Base-by-base conservation (phyloP, 345 rosid species). In the Excoecaria cochinchinensis region DNA sequence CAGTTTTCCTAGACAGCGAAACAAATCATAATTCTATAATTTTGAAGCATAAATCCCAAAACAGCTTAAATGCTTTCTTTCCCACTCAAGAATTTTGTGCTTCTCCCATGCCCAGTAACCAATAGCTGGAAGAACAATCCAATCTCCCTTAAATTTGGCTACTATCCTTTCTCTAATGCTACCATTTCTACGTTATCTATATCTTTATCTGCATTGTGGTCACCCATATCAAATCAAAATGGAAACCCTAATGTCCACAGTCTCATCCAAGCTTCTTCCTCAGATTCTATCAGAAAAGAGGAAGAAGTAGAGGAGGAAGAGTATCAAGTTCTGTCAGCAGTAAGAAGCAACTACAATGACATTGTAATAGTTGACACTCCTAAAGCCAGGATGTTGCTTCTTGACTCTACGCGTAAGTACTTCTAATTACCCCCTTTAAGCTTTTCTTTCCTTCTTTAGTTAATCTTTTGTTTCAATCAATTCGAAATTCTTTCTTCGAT, bases 341-440 rank as follows among this genome's bases (percentile, higher is more conserved):
- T 87, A 19, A 85, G 84, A 76, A 94, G 87, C 80, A 70, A 63
- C 31, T 85, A 88, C 88, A 92, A 94, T 76, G 91, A 94, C 74
- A 90, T 94, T 75, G 71, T 86, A 48, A 90, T 94, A 12, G 87
- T 92, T 3, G 97, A 94, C 74, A 87, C 90, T 70, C 76, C 82
- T 25, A 71, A 77, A 71, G 79, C 94, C 10, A 86, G 93, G 80
- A 81, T 90, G 83, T 86, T 94, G 38, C 94, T 94, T 63, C 91
- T 94, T 61, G 98, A 94, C 72, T 88, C 92, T 56, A 88, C 98
- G 72, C 79, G 93, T 91, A 76, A 44, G 78, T 67, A 1, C 13
- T 19, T 67, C 21, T 12, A 40, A 0, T 1, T 10, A 5, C 65
- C 4, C 31, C 36, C 2, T 24, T 67, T 47, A 1, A 16, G 6